Base-by-base conservation (phyloP, 164 flowering plant genomes). In the Hamamelis virginiana region DNA sequence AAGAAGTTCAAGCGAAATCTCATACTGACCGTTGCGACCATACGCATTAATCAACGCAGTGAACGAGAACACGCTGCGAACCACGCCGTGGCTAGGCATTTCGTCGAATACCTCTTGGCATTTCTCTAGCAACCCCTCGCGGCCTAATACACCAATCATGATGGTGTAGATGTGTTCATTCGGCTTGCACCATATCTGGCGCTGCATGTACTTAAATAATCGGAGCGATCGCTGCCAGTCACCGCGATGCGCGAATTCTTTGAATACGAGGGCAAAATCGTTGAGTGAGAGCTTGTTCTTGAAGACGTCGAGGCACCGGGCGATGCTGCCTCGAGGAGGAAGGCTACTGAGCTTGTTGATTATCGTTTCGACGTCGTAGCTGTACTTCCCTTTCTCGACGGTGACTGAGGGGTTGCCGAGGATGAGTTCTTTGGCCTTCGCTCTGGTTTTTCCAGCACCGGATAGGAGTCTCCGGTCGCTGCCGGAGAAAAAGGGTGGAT, bases 181-280 rank as follows among this genome's bases (percentile, higher is more conserved):
- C 1, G 98, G 97, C 79, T 88, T 94, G 74, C 97, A 94, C 98
- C 98, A 94, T 25, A 90, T 76, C 77, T 94, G 98, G 21, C 98
- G 80, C 81, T 92, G 98, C 94, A 92, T 92, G 63, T 92, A 88
- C 81, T 94, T 92, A 79, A 94, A 94, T 59, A 94, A 82, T 3
- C 98, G 83, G 10, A 94, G 87, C 8, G 97, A 88, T 23, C 97
- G 72, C 74, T 94, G 98, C 97, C 98, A 94, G 66, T 94, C 98
- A 1, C 97, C 94, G 26, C 97, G 89, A 9, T 76, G 86, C 5
- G 97, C 97, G 70, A 92, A 92, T 69, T 94, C 98, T 76, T 85
- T 88, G 78, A 94, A 94, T 12, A 94, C 96, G 19, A 80, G 64
- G 22, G 91, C 85, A 74, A 94, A 94, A 71, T 92, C 98, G 75